These are phyloP conservation scores for Priceomyces melissophilus DNA, from an alignment of 805 yeast species.

Conservation along the genomic window DNA sequence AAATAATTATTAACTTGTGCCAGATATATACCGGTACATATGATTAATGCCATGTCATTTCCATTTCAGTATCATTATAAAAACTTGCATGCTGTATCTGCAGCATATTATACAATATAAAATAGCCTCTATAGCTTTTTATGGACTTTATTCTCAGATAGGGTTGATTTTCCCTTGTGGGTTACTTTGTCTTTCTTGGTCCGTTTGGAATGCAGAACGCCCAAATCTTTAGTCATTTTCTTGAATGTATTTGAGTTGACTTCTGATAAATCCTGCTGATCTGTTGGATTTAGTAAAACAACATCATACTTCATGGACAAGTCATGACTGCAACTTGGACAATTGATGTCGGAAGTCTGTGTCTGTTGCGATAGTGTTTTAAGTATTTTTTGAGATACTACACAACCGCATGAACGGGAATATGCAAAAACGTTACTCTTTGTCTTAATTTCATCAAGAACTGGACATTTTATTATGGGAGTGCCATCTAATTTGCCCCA, in stretches of 20 bases:
- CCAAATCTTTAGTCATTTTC: conserved; percentile 9
- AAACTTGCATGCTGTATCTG: too few species aligned
- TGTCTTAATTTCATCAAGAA: conserved; percentile 19
- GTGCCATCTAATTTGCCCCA: conserved; percentile 14
- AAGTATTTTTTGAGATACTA: conserved; percentile 23
- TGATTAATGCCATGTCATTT: too few species aligned
- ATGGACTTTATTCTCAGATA: too few species aligned
- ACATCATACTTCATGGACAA: conserved; percentile 26
- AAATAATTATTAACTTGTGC: too few species aligned
- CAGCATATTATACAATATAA: too few species aligned
- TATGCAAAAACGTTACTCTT: conserved; percentile 20
- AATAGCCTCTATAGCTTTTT: too few species aligned
- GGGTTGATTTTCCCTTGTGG: conserved; percentile 2
- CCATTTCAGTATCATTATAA: too few species aligned
- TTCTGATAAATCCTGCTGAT: conserved; percentile 6
- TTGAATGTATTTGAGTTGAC: conserved; percentile 13
- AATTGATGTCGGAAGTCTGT: conserved; percentile 10
- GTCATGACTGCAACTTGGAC: conserved; percentile 29
- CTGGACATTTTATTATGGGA: conserved; percentile 29
- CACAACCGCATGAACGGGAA: conserved; percentile 39
- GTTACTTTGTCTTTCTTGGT: conserved; percentile 11
- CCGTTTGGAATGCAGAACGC: conserved; percentile 24
- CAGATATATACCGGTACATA: too few species aligned
- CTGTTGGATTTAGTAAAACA: conserved; percentile 28
- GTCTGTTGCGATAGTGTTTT: conserved; percentile 14